phyloP scores from a whole-genome alignment of 2,329 filamentous ascomycete genomes.

The Alternaria alternata region DNA sequence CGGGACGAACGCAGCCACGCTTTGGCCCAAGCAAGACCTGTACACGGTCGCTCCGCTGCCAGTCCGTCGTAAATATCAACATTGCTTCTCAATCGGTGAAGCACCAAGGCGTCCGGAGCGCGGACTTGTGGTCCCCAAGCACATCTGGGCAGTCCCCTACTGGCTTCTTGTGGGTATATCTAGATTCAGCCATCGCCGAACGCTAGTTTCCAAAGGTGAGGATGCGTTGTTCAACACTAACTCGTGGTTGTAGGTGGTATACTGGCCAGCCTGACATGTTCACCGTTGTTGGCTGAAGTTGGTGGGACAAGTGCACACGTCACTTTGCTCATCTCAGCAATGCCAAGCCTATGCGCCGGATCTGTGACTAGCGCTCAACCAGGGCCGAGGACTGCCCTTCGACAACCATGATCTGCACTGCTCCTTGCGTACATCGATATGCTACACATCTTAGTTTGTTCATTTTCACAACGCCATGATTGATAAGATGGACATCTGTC shows the following conservation, averaged over 20 bases:
- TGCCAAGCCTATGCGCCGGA: slow-evolving; percentile 1
- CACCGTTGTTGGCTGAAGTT: neutral
- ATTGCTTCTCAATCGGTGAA: neutral
- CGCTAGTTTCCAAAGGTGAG: neutral
- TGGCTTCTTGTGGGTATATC: neutral
- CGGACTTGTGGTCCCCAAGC: neutral
- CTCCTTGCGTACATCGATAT: neutral
- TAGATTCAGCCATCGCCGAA: neutral
- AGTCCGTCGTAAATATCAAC: neutral
- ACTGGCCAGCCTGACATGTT: neutral
- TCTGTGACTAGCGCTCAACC: neutral
- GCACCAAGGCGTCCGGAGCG: neutral
- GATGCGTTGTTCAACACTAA: neutral
- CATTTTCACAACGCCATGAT: neutral
- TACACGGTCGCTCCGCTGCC: neutral
- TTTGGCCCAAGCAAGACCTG: slow-evolving; percentile 1
- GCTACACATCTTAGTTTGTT: neutral
- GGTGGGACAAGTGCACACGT: neutral
- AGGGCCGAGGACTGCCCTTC: neutral
- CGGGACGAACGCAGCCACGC: slow-evolving; percentile 4
- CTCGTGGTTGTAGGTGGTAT: neutral
- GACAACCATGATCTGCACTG: neutral
- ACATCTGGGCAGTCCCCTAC: neutral
- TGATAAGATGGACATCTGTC: neutral
- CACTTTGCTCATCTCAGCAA: neutral